Conservation (phyloP, 768 basidiomycete species). For the Leccinum variicolor region DNA sequence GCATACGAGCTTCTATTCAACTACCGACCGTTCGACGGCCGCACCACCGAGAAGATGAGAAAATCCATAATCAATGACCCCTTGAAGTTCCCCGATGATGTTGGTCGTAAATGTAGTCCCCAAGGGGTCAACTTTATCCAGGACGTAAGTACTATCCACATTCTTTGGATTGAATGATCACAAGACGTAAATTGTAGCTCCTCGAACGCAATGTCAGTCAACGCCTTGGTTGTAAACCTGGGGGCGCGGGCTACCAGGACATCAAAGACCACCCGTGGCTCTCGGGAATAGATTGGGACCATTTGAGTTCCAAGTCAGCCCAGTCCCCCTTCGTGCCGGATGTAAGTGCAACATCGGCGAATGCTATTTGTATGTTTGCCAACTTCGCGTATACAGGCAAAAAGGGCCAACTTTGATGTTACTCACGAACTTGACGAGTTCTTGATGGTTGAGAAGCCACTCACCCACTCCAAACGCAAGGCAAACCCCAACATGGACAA, state of each 20-base stretch:
- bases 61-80: slow-evolving; percentile 80
- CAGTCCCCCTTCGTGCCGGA: slow-evolving; percentile 90
- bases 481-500: slow-evolving; percentile 80
- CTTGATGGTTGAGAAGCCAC: slow-evolving; percentile 95
- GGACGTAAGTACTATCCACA: slow-evolving; percentile 47
- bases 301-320: slow-evolving; percentile 61
- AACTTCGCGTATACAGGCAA: slow-evolving; percentile 53
- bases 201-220: slow-evolving; percentile 77
- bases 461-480: slow-evolving; percentile 92
- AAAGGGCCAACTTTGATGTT: slow-evolving; percentile 97
- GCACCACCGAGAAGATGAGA: slow-evolving; percentile 84
- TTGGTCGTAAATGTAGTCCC: slow-evolving; percentile 54
- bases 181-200: slow-evolving; percentile 46
- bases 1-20: slow-evolving; percentile 87
- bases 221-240: slow-evolving; percentile 76
- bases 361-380: background rate
- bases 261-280: slow-evolving; percentile 88
- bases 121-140: slow-evolving; percentile 65
- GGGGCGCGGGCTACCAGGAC: slow-evolving; percentile 70
- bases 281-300: slow-evolving; percentile 73
- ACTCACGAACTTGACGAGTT: slow-evolving; percentile 97
- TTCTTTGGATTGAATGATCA: slow-evolving; percentile 7
- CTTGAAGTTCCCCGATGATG: slow-evolving; percentile 74
- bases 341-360: slow-evolving; percentile 49
- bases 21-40: slow-evolving; percentile 85